A percentile compares a stretch with the other conserved stretches of the same genome.
These are phyloP conservation scores for Nicotiana obtusifolia DNA, from an alignment of 257 asterid species.

Conservation along the genomic window DNA sequence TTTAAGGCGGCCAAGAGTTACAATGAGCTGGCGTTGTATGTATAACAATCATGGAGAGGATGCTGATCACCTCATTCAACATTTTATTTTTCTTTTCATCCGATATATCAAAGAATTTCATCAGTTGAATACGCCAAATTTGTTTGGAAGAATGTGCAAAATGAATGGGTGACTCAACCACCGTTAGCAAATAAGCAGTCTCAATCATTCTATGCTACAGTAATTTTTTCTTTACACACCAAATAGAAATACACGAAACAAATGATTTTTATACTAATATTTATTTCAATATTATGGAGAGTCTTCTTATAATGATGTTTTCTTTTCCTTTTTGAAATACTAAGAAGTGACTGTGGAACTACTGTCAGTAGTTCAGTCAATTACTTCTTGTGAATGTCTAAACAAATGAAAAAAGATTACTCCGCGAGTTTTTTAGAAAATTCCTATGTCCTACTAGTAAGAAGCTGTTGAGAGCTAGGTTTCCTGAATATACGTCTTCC, in stretches of 20 bases:
- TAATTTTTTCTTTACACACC: neutral
- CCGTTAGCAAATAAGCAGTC: neutral
- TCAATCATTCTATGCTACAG: neutral
- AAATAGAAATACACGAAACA: neutral
- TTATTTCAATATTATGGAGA: neutral
- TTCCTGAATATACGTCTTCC: slow-evolving; percentile 5
- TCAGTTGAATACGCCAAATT: neutral
- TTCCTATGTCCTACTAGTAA: neutral
- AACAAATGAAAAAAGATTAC: too few species aligned
- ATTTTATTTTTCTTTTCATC: neutral
- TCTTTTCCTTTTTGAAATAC: neutral
- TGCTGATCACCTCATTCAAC: neutral
- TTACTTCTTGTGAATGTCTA: neutral
- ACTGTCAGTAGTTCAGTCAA: neutral
- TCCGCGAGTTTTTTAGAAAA: neutral
- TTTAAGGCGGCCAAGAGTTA: neutral
- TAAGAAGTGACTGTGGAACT: neutral
- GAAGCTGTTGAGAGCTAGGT: neutral
- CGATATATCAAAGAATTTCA: neutral
- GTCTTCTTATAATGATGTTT: neutral
- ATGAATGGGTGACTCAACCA: neutral
- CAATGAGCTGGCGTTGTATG: neutral
- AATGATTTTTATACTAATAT: neutral
- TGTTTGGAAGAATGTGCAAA: neutral
- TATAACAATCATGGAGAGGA: neutral